Evolutionary conservation across 169 alveolate genomes (phyloP).

Genomic region (Cyclospora cayetanensis): DNA sequence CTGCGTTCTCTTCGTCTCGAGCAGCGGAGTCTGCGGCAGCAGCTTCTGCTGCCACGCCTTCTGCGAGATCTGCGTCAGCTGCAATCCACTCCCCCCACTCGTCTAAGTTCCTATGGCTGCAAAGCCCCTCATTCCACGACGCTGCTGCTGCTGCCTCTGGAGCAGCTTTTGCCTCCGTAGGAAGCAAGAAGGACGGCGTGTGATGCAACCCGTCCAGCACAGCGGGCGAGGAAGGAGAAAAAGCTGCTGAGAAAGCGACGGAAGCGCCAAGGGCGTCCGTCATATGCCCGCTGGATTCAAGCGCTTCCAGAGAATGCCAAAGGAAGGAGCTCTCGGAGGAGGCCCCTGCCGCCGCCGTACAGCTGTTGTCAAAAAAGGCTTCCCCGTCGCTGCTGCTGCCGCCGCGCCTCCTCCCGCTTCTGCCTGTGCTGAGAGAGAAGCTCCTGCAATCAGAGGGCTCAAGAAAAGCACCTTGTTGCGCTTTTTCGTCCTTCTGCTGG

Average conservation of each 20-base stretch:
- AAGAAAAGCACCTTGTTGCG: background rate
- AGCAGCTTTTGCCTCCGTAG: background rate
- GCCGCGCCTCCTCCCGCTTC: background rate
- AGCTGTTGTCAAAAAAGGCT: background rate
- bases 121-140: background rate
- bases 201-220: too few species aligned
- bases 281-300: too few species aligned
- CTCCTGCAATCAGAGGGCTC: too few species aligned
- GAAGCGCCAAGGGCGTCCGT: too few species aligned
- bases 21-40: background rate
- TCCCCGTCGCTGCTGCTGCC: background rate
- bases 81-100: background rate
- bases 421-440: background rate
- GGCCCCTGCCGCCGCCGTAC: background rate
- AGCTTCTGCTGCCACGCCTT: background rate
- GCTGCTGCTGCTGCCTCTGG: constrained; percentile 29
- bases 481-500: too few species aligned
- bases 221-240: too few species aligned
- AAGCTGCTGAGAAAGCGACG: background rate
- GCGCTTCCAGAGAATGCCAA: background rate
- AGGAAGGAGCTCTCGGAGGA: background rate
- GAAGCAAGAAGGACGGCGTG: background rate
- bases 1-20: background rate
- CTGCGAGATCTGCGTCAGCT: background rate
- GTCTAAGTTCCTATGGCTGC: background rate